Evolutionary conservation across 169 alveolate species (phyloP).

Genomic region (Sarcocystis neurona): DNA sequence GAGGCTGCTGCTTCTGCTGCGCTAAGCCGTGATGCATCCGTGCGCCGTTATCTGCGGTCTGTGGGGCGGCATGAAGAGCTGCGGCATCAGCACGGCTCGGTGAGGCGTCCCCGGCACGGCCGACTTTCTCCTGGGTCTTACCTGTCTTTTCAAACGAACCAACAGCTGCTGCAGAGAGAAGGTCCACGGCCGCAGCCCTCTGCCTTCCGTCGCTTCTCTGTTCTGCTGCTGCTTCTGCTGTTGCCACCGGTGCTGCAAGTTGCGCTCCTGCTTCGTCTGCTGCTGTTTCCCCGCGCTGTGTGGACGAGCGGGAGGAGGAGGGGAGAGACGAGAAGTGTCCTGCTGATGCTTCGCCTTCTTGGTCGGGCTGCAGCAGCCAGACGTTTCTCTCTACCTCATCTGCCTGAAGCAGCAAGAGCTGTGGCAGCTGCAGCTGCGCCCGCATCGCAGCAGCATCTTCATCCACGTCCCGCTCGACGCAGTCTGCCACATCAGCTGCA

Average conservation of each 20-base stretch:
- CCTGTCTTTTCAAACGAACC: not conserved
- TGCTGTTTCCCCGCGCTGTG: no score
- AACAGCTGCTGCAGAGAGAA: no score
- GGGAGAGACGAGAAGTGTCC: not conserved
- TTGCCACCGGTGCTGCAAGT: not conserved
- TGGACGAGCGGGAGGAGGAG: no score
- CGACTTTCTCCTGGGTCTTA: not conserved
- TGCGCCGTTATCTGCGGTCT: no score
- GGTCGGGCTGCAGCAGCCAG: not conserved
- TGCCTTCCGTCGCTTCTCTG: not conserved
- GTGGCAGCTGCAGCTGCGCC: slow-evolving; percentile 28
- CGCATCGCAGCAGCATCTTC: slow-evolving; percentile 28
- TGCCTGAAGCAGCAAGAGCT: not conserved
- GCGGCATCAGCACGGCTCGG: no score
- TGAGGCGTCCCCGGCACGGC: not conserved
- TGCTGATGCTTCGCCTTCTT: not conserved
- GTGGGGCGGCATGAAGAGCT: no score
- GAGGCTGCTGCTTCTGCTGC: no score
- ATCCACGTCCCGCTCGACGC: slow-evolving; percentile 32
- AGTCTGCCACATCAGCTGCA: slow-evolving; percentile 11
- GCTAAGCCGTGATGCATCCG: no score
- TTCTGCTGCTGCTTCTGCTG: not conserved
- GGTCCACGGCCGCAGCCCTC: not conserved
- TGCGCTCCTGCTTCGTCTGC: no score
- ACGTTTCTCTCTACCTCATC: slow-evolving; percentile 30